phyloP scores from a whole-genome alignment of 495 filamentous ascomycete genomes.

The Sporormia fimetaria region DNA sequence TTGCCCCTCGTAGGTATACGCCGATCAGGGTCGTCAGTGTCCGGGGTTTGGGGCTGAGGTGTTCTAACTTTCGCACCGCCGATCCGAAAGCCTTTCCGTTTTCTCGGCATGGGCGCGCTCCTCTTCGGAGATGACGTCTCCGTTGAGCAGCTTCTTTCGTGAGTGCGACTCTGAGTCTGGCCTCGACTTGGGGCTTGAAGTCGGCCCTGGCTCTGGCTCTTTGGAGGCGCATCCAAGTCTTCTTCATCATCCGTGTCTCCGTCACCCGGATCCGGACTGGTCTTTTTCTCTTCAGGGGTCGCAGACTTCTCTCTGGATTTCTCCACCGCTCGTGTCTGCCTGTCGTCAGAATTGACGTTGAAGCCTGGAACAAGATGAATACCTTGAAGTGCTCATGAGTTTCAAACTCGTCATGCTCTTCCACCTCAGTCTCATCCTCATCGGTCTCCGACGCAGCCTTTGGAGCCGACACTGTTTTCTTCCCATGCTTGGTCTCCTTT shows the following conservation, averaged over 20 bases:
- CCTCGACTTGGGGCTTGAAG: neutral
- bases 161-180: neutral
- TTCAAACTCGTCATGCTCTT: conserved; percentile 30
- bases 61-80: conserved; percentile 11
- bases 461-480: neutral
- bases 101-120: neutral
- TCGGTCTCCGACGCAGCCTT: conserved; percentile 28
- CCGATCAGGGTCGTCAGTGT: too few relatives aligned
- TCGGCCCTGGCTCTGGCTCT: conserved; percentile 4
- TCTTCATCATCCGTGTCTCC: conserved; percentile 19
- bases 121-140: conserved; percentile 1
- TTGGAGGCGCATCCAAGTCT: conserved; percentile 20
- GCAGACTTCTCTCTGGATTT: neutral
- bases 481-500: neutral
- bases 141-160: too few relatives aligned
- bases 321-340: neutral
- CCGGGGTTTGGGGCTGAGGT: too few relatives aligned
- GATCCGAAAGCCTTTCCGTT: conserved; percentile 14
- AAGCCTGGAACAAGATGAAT: too few relatives aligned
- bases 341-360: too few relatives aligned
- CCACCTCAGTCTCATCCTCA: conserved; percentile 30
- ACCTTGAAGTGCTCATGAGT: conserved; percentile 15
- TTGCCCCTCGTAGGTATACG: too few relatives aligned
- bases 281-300: neutral
- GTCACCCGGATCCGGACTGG: neutral